phyloP scores from a whole-genome alignment of 306 rosid species.

The Cicer cuneatum region DNA sequence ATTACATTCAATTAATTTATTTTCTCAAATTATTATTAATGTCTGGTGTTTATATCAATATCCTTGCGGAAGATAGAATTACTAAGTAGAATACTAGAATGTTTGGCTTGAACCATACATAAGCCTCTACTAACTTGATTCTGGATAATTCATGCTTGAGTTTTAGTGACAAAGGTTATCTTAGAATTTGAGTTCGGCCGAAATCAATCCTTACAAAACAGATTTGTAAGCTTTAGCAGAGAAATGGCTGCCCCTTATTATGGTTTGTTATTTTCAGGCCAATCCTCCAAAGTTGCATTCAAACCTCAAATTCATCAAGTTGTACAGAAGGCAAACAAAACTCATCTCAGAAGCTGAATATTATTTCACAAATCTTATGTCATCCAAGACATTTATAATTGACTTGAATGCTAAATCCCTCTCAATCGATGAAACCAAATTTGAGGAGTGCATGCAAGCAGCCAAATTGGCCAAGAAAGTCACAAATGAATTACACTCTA shows the following conservation, averaged over 20 bases:
- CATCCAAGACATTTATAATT: conserved; percentile 62
- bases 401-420: conserved; percentile 69
- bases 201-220: no score
- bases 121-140: neutral
- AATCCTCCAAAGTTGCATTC: conserved; percentile 81
- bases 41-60: no score
- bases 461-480: conserved; percentile 49
- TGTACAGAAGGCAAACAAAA: conserved; percentile 69
- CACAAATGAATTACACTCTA: conserved; percentile 37
- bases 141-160: neutral
- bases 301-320: conserved; percentile 69
- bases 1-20: no score
- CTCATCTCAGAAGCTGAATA: conserved; percentile 75
- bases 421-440: conserved; percentile 60
- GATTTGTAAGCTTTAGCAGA: no score
- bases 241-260: neutral
- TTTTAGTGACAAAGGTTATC: no score
- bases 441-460: conserved; percentile 67
- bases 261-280: conserved; percentile 53
- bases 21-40: no score
- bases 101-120: neutral
- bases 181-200: no score
- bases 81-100: neutral
- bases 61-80: neutral
- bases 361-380: conserved; percentile 74